Evolutionary conservation across 1,139 yeast genomes (phyloP).

Genomic region (Geotrichum siamense): DNA sequence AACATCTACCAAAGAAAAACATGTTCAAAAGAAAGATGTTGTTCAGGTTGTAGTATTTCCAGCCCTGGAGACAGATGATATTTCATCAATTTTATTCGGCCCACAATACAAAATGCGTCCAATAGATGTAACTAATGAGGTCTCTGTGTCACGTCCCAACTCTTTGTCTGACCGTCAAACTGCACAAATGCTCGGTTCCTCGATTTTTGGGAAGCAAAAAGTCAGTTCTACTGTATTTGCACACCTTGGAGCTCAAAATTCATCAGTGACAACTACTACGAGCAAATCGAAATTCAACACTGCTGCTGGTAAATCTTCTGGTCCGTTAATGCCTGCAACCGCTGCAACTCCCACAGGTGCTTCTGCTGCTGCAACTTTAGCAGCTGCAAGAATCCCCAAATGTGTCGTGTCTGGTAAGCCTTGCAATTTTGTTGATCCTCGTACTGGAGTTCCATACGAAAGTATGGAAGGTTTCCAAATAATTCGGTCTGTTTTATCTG

Average conservation of each 20-base stretch:
- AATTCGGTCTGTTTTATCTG: slow-evolving; percentile 60
- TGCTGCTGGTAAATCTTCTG: neutral
- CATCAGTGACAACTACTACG: neutral
- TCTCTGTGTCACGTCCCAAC: neutral
- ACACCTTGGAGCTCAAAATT: neutral
- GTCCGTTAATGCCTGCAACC: slow-evolving; percentile 18
- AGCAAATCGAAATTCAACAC: slow-evolving; percentile 1
- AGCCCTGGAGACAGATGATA: slow-evolving; percentile 24
- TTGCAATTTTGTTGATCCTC: slow-evolving; percentile 82
- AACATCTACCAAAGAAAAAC: slow-evolving; percentile 4
- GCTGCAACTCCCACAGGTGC: slow-evolving; percentile 19
- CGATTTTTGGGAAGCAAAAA: slow-evolving; percentile 1
- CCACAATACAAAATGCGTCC: slow-evolving; percentile 38
- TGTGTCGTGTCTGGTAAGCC: slow-evolving; percentile 76
- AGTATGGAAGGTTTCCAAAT: slow-evolving; percentile 72
- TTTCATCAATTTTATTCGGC: slow-evolving; percentile 53
- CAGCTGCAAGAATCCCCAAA: slow-evolving; percentile 22
- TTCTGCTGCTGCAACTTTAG: slow-evolving; percentile 18
- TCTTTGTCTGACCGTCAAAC: neutral
- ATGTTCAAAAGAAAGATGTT: slow-evolving; percentile 3
- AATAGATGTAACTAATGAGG: neutral
- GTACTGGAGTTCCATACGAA: slow-evolving; percentile 71
- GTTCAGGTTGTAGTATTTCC: neutral
- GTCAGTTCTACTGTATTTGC: slow-evolving; percentile 1
- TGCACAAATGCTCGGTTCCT: slow-evolving; percentile 3